Evolutionary conservation across 768 basidiomycete species (phyloP).

Genomic region (Flagelloscypha sp.): DNA sequence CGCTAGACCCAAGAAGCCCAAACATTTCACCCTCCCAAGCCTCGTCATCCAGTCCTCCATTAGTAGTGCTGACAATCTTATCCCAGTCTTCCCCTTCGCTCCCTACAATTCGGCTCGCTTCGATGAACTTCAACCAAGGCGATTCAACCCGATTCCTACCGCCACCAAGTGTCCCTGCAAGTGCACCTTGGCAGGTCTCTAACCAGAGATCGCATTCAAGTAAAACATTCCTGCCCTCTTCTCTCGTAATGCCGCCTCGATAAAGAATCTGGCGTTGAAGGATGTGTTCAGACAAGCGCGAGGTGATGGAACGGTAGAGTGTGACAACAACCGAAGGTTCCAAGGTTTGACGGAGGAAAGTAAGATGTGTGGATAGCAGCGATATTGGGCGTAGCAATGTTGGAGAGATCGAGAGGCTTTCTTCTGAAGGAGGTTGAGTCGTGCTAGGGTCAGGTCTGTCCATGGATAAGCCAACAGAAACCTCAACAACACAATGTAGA

Average conservation of each 20-base stretch:
- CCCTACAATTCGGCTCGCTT: constrained; percentile 61
- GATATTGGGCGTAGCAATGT: constrained; percentile 72
- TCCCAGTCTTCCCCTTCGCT: constrained; percentile 49
- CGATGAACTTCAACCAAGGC: constrained; percentile 69
- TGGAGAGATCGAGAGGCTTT: constrained; percentile 46
- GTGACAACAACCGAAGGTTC: constrained; percentile 47
- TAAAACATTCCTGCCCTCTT: constrained; percentile 53
- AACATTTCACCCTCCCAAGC: constrained; percentile 51
- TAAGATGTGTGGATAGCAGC: constrained; percentile 71
- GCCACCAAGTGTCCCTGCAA: constrained; percentile 38
- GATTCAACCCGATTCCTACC: constrained; percentile 50
- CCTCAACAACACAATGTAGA: constrained; percentile 7
- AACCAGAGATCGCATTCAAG: constrained; percentile 80
- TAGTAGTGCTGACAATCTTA: constrained; percentile 36
- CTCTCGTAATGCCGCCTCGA: constrained; percentile 56
- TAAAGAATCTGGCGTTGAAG: constrained; percentile 77
- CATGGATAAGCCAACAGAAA: constrained; percentile 1
- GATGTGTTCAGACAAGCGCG: constrained; percentile 68
- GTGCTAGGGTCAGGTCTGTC: constrained; percentile 6
- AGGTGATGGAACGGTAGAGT: constrained; percentile 69
- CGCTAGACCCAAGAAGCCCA: constrained; percentile 49
- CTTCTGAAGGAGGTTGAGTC: constrained; percentile 21
- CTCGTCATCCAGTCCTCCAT: constrained; percentile 35
- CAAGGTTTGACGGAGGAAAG: constrained; percentile 55
- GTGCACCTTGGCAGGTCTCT: constrained; percentile 60